Percentiles rank a stretch among this genome's conserved stretches.
phyloP scores from a whole-genome alignment of 2,329 filamentous ascomycete species.

The Claviceps pazoutovae region DNA sequence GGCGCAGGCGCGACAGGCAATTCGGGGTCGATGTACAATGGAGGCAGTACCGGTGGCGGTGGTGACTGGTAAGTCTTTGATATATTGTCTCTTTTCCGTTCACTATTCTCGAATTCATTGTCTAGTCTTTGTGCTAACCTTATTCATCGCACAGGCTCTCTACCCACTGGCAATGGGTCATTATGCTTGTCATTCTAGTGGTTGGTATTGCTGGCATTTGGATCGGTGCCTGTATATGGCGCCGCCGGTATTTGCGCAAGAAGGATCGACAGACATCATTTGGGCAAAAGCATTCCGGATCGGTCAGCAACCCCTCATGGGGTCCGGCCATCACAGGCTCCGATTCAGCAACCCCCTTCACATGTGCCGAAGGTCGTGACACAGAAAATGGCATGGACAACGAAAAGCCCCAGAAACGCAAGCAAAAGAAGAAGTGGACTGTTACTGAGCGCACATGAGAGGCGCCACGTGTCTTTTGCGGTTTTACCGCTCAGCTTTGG shows the following conservation, averaged over 20 bases:
- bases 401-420: conserved; percentile 12
- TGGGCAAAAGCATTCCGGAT: conserved; percentile 25
- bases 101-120: neutral
- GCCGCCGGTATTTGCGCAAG: conserved; percentile 59
- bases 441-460: conserved; percentile 27
- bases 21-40: conserved; percentile 2
- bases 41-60: conserved; percentile 14
- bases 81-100: neutral
- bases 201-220: conserved; percentile 55
- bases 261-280: conserved; percentile 38
- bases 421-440: conserved; percentile 34
- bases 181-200: conserved; percentile 64
- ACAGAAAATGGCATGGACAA: conserved; percentile 4
- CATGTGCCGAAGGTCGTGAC: conserved; percentile 3
- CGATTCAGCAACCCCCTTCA: conserved; percentile 12
- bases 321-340: conserved; percentile 16
- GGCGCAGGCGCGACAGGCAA: conserved; percentile 2
- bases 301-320: conserved; percentile 22
- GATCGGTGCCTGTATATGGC: conserved; percentile 54
- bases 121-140: neutral
- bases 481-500: neutral
- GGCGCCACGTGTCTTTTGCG: conserved; percentile 3
- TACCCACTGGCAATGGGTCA: conserved; percentile 64
- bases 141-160: conserved; percentile 37
- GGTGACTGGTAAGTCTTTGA: conserved; percentile 30